A percentile compares a stretch with the other conserved stretches of the same genome.
phyloP scores from a whole-genome alignment of 225 moss, liverwort and hornwort species.

The Sphagnum tenellum region DNA sequence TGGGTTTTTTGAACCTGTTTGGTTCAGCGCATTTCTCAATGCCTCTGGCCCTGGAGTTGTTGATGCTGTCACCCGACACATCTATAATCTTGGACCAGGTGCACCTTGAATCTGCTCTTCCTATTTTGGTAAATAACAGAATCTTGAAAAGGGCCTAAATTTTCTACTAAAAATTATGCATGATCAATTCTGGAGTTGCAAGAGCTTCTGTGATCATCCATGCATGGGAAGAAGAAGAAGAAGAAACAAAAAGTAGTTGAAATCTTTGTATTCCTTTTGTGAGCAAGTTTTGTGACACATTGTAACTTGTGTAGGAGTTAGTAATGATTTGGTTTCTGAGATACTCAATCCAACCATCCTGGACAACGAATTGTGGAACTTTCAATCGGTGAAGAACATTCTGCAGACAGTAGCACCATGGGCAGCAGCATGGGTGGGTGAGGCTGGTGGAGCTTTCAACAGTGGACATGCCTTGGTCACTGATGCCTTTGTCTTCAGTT shows the following conservation, averaged over 20 bases:
- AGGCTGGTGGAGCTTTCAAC: constrained; percentile 90
- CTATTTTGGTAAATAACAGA: too few species aligned
- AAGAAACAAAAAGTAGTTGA: too few species aligned
- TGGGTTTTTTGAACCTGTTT: constrained; percentile 40
- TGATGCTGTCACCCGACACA: constrained; percentile 74
- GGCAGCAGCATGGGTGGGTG: constrained; percentile 76
- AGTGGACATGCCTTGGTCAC: constrained; percentile 75
- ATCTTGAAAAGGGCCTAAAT: background rate
- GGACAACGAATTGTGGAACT: constrained; percentile 37
- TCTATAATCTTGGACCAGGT: constrained; percentile 95
- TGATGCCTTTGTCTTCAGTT: constrained; percentile 75
- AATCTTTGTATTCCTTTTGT: too few species aligned
- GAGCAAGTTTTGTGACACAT: too few species aligned
- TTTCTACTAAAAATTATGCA: too few species aligned
- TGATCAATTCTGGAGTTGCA: too few species aligned
- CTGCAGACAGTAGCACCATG: constrained; percentile 42
- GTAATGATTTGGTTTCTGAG: constrained; percentile 48
- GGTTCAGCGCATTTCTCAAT: constrained; percentile 35
- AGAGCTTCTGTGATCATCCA: too few species aligned
- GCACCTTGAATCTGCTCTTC: background rate
- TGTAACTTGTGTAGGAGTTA: constrained; percentile 29
- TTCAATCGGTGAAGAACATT: constrained; percentile 40
- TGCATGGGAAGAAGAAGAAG: too few species aligned
- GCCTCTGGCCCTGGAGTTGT: constrained; percentile 52
- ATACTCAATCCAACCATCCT: constrained; percentile 38